Evolutionary conservation across 371 early-diverging fungal species (phyloP), one percentile per base, ranked within the genome.

Genomic region (Batkoa obscura): DNA sequence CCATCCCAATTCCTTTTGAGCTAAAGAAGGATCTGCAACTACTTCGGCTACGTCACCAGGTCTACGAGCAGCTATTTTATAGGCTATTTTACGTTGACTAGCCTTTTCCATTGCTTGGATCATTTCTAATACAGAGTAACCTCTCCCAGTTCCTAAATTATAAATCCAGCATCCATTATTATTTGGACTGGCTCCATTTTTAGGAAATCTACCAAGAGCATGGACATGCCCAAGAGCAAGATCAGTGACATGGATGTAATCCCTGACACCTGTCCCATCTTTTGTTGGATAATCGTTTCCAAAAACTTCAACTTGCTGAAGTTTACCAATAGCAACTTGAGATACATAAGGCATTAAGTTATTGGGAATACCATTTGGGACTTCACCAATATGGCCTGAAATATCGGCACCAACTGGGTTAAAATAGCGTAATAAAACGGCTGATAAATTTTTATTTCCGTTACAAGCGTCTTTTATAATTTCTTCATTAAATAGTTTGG

Each of bases 161-260:
- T 81, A 92, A 39, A 69, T 71, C 46, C 74, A 73, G 64, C 82
- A 84, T 5, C 77, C 76, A 3, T 17, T 34, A 51, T 61, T 61
- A 37, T 66, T 55, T 35, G 2, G 45, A 39, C 1, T 30, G 12
- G 51, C 43, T 35, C 49, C 45, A 5, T 55, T 59, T 46, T 8
- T 49, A 33, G 64, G 45, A 58, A 87, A 73, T 50, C 82, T 78
- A 52, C 79, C 66, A 30, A 93, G 65, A 0, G 94, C 93, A 9
- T 74, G 75, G 13, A 92, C 72, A 62, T 94, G 94, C 15, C 90
- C 92, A 48, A 67, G 63, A 4, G 91, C 86, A 51, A 93, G 69
- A 62, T 94, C 94, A 58, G 80, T 76, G 5, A 94, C 87, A 63
- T 94, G 89, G 60, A 93, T 81, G 57, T 85, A 94, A 62, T 94